These are phyloP conservation scores for Tephrocybe sp. DNA, from an alignment of 768 basidiomycete species.

Conservation along the genomic window DNA sequence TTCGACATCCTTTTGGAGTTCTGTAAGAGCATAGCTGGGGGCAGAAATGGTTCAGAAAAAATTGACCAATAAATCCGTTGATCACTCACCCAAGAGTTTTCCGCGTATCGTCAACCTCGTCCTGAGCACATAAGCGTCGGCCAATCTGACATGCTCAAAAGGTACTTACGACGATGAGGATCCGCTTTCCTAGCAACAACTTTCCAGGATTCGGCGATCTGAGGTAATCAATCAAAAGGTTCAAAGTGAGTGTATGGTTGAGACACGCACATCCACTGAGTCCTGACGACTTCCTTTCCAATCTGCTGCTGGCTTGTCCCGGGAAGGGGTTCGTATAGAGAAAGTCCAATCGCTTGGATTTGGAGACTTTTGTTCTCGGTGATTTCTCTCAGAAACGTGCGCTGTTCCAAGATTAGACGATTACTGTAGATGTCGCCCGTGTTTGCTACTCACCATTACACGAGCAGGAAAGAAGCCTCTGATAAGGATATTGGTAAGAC, in stretches of 20 bases:
- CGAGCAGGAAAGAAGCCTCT: slow-evolving; percentile 97
- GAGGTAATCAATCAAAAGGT: slow-evolving; percentile 4
- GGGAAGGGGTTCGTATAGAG: slow-evolving; percentile 88
- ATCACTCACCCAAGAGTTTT: slow-evolving; percentile 78
- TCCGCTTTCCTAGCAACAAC: slow-evolving; percentile 74
- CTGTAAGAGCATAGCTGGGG: slow-evolving; percentile 83
- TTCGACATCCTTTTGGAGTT: slow-evolving; percentile 89
- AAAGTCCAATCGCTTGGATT: slow-evolving; percentile 95
- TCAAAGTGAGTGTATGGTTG: slow-evolving; percentile 1
- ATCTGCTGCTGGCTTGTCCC: slow-evolving; percentile 73
- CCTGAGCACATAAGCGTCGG: slow-evolving; percentile 40
- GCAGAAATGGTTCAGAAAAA: slow-evolving; percentile 1
- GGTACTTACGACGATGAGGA: slow-evolving; percentile 75
- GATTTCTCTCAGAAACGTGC: slow-evolving; percentile 80
- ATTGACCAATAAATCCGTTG: not conserved
- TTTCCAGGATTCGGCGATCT: slow-evolving; percentile 69
- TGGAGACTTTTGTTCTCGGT: slow-evolving; percentile 77
- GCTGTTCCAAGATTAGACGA: slow-evolving; percentile 38
- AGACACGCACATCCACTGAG: slow-evolving; percentile 87
- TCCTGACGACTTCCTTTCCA: slow-evolving; percentile 85
- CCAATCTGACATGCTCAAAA: not conserved
- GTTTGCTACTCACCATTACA: slow-evolving; percentile 57
- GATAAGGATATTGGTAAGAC: slow-evolving; percentile 13
- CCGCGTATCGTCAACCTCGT: slow-evolving; percentile 87
- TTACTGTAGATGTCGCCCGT: slow-evolving; percentile 3